A percentile compares a stretch with the other conserved stretches of the same genome.
Evolutionary conservation across 768 basidiomycete genomes (phyloP).

Genomic region (Amylocystis lapponica): DNA sequence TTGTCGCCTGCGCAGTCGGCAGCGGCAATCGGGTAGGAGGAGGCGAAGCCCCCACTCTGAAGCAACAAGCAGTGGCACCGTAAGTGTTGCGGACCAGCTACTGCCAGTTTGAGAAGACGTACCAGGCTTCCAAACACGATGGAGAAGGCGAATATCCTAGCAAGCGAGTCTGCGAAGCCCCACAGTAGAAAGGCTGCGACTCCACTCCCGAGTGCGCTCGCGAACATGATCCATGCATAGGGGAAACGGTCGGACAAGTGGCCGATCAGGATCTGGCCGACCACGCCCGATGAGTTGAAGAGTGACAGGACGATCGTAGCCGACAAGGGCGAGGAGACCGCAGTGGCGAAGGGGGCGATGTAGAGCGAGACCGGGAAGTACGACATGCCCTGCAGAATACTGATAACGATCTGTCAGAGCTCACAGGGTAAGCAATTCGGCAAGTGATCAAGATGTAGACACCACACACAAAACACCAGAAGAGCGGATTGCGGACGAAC

Average conservation of each 20-base stretch:
- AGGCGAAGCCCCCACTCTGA: slow-evolving; percentile 14
- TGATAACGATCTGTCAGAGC: slow-evolving; percentile 6
- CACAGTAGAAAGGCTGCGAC: slow-evolving; percentile 13
- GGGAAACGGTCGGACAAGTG: slow-evolving; percentile 15
- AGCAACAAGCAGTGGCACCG: background rate
- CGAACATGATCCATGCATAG: slow-evolving; percentile 14
- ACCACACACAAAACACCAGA: slow-evolving; percentile 11
- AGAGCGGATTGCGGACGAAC: slow-evolving; percentile 9
- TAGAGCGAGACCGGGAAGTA: slow-evolving; percentile 20
- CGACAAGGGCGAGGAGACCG: slow-evolving; percentile 11
- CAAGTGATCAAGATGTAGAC: background rate
- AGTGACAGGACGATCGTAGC: slow-evolving; percentile 14
- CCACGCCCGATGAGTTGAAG: slow-evolving; percentile 16
- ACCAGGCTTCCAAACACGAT: slow-evolving; percentile 16
- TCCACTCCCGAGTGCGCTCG: slow-evolving; percentile 6
- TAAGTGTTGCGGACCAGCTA: background rate
- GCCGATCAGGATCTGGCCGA: slow-evolving; percentile 14
- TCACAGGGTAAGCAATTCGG: background rate
- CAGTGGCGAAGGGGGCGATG: slow-evolving; percentile 11
- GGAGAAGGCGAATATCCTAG: slow-evolving; percentile 14
- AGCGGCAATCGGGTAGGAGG: slow-evolving; percentile 7
- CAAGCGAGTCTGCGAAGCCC: slow-evolving; percentile 14
- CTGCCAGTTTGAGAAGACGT: background rate
- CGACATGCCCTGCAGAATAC: slow-evolving; percentile 14
- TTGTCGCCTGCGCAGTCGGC: slow-evolving; percentile 9